Conservation (phyloP, 2,329 filamentous ascomycete genomes). For the Fusarium sacchari region DNA sequence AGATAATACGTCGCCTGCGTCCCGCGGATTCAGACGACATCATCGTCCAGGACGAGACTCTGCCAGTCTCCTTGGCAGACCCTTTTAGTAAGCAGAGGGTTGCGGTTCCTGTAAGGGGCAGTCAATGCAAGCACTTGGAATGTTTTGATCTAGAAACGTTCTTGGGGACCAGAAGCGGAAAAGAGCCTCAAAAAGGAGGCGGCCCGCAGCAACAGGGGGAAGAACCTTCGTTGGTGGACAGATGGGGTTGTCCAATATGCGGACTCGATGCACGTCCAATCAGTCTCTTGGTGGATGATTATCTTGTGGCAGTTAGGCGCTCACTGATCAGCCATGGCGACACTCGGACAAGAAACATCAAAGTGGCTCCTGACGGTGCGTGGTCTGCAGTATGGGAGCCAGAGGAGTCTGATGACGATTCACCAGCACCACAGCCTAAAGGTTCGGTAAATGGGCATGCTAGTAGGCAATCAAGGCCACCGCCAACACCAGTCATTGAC, state of each 20-base stretch:
- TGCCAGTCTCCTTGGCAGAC: slow-evolving; percentile 70
- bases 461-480: slow-evolving; percentile 16
- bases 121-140: slow-evolving; percentile 78
- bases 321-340: slow-evolving; percentile 53
- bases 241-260: slow-evolving; percentile 91
- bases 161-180: slow-evolving; percentile 71
- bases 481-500: slow-evolving; percentile 40
- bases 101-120: slow-evolving; percentile 76
- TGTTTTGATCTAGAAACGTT: slow-evolving; percentile 92
- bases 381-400: slow-evolving; percentile 49
- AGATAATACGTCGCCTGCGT: slow-evolving; percentile 64
- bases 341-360: slow-evolving; percentile 45
- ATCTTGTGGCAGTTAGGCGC: slow-evolving; percentile 70
- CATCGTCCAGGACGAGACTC: slow-evolving; percentile 64
- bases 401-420: slow-evolving; percentile 43
- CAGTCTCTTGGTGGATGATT: slow-evolving; percentile 77
- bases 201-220: slow-evolving; percentile 11
- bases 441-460: not conserved
- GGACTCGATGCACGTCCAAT: slow-evolving; percentile 78
- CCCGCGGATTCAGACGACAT: slow-evolving; percentile 65
- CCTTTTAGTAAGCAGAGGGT: slow-evolving; percentile 74
- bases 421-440: slow-evolving; percentile 14
- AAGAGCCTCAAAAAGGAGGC: slow-evolving; percentile 44
- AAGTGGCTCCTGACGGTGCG: slow-evolving; percentile 44
- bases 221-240: slow-evolving; percentile 70